Conservation (phyloP, 2,329 filamentous ascomycete species). For the Colletotrichum costaricense region DNA sequence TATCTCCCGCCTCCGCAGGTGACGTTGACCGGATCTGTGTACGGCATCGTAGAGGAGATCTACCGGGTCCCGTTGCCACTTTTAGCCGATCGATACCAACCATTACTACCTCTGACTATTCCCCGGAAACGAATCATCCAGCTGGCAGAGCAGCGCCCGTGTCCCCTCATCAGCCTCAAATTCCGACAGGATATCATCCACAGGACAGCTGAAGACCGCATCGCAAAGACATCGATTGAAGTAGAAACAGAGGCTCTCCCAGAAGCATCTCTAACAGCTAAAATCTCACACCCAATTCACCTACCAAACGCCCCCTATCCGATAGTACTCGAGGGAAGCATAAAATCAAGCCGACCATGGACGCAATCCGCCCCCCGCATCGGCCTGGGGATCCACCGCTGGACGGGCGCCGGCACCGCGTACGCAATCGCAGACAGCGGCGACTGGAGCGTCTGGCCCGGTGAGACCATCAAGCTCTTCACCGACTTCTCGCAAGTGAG, state of each 20-base stretch:
- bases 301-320: conserved; percentile 44
- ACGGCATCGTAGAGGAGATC: conserved; percentile 50
- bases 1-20: conserved; percentile 46
- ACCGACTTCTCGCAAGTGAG: conserved; percentile 46
- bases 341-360: conserved; percentile 39
- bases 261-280: conserved; percentile 48
- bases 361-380: conserved; percentile 41
- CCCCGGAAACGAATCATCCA: conserved; percentile 49
- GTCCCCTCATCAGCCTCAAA: conserved; percentile 49
- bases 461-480: conserved; percentile 47
- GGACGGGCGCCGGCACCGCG: conserved; percentile 46
- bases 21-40: conserved; percentile 52
- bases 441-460: conserved; percentile 47
- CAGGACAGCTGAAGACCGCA: conserved; percentile 11
- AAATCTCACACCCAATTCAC: conserved; percentile 48
- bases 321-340: conserved; percentile 50
- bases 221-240: conserved; percentile 44
- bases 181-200: conserved; percentile 53
- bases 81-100: conserved; percentile 53
- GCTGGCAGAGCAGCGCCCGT: conserved; percentile 50
- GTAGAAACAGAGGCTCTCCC: conserved; percentile 53
- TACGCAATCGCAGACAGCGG: conserved; percentile 56
- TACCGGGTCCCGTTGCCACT: conserved; percentile 46
- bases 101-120: conserved; percentile 48
- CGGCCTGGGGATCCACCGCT: conserved; percentile 47